Percentiles rank a stretch among this genome's conserved stretches.
Conservation (phyloP, 2,329 filamentous ascomycete species). For the Fusarium pseudograminearum region DNA sequence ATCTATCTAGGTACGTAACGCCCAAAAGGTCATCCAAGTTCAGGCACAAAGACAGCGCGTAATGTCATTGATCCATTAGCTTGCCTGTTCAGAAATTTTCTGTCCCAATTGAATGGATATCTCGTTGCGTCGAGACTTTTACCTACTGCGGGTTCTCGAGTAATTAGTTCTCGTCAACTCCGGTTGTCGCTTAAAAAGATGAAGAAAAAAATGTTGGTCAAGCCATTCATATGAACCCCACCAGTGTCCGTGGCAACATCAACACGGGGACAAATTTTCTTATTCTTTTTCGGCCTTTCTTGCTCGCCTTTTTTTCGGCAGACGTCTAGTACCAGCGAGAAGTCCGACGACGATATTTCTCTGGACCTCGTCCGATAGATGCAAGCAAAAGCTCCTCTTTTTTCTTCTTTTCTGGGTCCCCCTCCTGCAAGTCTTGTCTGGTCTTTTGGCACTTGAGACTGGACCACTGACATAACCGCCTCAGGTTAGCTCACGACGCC, state of each 20-base stretch:
- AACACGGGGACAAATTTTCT: slow-evolving; percentile 42
- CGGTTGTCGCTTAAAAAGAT: slow-evolving; percentile 37
- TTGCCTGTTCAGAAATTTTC: slow-evolving; percentile 27
- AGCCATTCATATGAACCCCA: slow-evolving; percentile 33
- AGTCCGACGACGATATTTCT: slow-evolving; percentile 28
- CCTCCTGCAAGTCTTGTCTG: slow-evolving; percentile 10
- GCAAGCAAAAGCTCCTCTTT: slow-evolving; percentile 25
- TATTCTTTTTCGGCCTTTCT: slow-evolving; percentile 27
- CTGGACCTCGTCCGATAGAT: slow-evolving; percentile 33
- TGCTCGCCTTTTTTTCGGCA: slow-evolving; percentile 14
- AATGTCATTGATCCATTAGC: slow-evolving; percentile 12
- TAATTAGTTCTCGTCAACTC: slow-evolving; percentile 46
- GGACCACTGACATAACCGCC: slow-evolving; percentile 40
- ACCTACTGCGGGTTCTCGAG: slow-evolving; percentile 37
- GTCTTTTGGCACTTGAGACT: slow-evolving; percentile 18
- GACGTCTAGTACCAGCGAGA: slow-evolving; percentile 20
- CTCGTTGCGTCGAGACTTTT: slow-evolving; percentile 36
- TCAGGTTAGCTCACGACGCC: slow-evolving; percentile 16
- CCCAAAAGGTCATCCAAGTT: not conserved
- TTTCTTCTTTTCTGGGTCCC: slow-evolving; percentile 16
- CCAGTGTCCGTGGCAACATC: slow-evolving; percentile 44
- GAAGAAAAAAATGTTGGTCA: slow-evolving; percentile 19
- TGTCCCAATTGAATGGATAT: slow-evolving; percentile 3
- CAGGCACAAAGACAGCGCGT: slow-evolving; percentile 19
- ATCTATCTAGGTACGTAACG: not conserved